A percentile compares a stretch with the other conserved stretches of the same genome.
phyloP scores from a whole-genome alignment of 2,329 filamentous ascomycete species.

The Fusarium pseudograminearum region DNA sequence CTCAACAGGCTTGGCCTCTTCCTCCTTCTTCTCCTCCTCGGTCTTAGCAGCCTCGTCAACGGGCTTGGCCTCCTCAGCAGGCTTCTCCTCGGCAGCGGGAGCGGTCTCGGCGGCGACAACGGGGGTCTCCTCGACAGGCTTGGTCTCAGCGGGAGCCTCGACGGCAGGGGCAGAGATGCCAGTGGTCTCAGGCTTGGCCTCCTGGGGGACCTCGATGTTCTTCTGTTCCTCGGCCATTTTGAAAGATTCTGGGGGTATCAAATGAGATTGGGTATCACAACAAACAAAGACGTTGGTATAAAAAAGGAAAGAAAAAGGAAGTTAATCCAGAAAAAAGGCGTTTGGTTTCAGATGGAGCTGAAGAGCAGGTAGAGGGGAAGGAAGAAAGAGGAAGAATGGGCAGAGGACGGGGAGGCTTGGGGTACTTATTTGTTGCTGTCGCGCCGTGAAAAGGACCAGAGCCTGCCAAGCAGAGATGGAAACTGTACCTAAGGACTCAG shows the following conservation, averaged over 20 bases:
- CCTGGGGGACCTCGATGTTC: conserved; percentile 70
- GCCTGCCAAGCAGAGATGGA: conserved; percentile 1
- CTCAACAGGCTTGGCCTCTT: conserved; percentile 76
- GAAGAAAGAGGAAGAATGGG: conserved; percentile 48
- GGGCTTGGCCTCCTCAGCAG: conserved; percentile 59
- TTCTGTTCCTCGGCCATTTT: conserved; percentile 82
- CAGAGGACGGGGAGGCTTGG: conserved; percentile 51
- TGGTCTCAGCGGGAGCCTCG: conserved; percentile 51
- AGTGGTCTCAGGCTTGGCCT: conserved; percentile 59
- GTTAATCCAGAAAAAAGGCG: conserved; percentile 52
- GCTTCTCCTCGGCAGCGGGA: conserved; percentile 56
- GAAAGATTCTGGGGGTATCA: conserved; percentile 58
- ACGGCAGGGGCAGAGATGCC: conserved; percentile 50
- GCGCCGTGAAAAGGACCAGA: conserved; percentile 27
- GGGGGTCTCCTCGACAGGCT: conserved; percentile 56
- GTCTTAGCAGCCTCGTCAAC: conserved; percentile 56
- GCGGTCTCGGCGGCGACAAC: conserved; percentile 52
- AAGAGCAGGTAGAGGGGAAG: conserved; percentile 52
- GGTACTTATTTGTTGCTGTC: conserved; percentile 57
- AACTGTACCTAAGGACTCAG: conserved; percentile 10
- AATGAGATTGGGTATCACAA: conserved; percentile 65
- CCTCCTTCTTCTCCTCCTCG: conserved; percentile 63
- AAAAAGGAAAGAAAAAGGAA: conserved; percentile 54
- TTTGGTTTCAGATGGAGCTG: conserved; percentile 50
- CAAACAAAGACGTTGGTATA: conserved; percentile 59